Evolutionary conservation across 768 basidiomycete species (phyloP).

Genomic region (Kwoniella newhampshirensis): DNA sequence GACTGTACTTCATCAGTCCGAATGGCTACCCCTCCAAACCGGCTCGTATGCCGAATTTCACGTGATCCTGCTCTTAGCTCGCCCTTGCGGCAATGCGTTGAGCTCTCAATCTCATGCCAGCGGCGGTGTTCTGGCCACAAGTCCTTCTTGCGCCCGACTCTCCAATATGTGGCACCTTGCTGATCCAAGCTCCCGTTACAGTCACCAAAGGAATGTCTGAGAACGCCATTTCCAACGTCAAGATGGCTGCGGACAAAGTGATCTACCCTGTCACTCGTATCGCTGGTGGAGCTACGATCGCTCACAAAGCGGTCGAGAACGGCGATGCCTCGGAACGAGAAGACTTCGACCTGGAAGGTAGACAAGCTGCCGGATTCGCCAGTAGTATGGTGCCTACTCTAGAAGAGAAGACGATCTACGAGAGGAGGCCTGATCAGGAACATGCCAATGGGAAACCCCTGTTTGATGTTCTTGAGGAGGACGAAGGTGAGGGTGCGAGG

Average conservation of each 20-base stretch:
- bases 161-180: too few species aligned
- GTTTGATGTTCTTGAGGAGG: slow-evolving; percentile 46
- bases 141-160: too few species aligned
- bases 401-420: slow-evolving; percentile 66
- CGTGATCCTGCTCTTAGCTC: too few species aligned
- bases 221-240: slow-evolving; percentile 47
- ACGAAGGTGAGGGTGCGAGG: slow-evolving; percentile 14
- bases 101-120: too few species aligned
- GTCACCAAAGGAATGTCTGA: slow-evolving; percentile 52
- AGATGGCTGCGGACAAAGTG: slow-evolving; percentile 57
- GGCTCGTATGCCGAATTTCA: too few species aligned
- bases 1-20: too few species aligned
- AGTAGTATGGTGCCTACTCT: slow-evolving; percentile 66
- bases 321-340: slow-evolving; percentile 59
- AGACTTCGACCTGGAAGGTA: slow-evolving; percentile 60
- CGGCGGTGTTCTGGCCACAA: too few species aligned
- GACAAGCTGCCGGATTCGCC: slow-evolving; percentile 62
- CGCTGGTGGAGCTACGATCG: slow-evolving; percentile 25
- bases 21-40: too few species aligned
- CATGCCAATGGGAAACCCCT: slow-evolving; percentile 49
- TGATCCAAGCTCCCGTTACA: slow-evolving; percentile 1
- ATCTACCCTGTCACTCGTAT: slow-evolving; percentile 56
- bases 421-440: slow-evolving; percentile 56
- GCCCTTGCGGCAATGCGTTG: too few species aligned
- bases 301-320: slow-evolving; percentile 56